phyloP scores from a whole-genome alignment of 176 grass and related monocot species.

The Eragrostis curvula region DNA sequence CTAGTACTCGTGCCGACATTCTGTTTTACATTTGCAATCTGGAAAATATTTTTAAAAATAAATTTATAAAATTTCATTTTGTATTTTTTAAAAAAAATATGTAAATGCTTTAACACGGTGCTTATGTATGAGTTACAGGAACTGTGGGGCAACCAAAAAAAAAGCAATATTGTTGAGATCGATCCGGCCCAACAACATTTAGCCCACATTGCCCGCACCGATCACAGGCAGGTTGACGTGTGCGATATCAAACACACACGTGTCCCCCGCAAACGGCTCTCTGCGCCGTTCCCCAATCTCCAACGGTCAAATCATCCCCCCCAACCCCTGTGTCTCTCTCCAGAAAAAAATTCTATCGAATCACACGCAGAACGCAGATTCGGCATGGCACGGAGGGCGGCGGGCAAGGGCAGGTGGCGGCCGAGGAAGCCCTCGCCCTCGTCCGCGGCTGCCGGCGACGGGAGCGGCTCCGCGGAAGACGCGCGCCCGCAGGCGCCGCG shows the following conservation, averaged over 20 bases:
- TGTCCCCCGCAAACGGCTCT: constrained; percentile 17
- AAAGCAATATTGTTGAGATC: too few relatives aligned
- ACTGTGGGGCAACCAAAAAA: too few relatives aligned
- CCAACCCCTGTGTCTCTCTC: neutral
- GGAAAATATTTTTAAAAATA: too few relatives aligned
- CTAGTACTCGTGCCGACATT: too few relatives aligned
- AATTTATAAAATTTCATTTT: too few relatives aligned
- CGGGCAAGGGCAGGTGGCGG: constrained; percentile 12
- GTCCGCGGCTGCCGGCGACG: neutral
- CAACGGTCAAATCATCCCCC: constrained; percentile 50
- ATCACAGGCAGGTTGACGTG: too few relatives aligned
- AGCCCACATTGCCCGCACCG: too few relatives aligned
- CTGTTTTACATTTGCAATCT: too few relatives aligned
- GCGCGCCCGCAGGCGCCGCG: neutral
- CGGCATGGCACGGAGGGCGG: constrained; percentile 34
- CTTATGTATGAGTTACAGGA: too few relatives aligned
- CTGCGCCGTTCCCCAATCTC: neutral
- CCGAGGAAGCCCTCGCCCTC: neutral
- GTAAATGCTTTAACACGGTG: too few relatives aligned
- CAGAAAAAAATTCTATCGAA: neutral
- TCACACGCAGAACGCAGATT: neutral
- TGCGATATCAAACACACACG: neutral
- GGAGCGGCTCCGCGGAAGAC: neutral
- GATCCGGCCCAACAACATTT: too few relatives aligned
- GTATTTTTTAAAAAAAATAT: too few relatives aligned